Evolutionary conservation across 2,329 filamentous ascomycete genomes (phyloP).

Genomic region (Nannizziopsis barbatae): DNA sequence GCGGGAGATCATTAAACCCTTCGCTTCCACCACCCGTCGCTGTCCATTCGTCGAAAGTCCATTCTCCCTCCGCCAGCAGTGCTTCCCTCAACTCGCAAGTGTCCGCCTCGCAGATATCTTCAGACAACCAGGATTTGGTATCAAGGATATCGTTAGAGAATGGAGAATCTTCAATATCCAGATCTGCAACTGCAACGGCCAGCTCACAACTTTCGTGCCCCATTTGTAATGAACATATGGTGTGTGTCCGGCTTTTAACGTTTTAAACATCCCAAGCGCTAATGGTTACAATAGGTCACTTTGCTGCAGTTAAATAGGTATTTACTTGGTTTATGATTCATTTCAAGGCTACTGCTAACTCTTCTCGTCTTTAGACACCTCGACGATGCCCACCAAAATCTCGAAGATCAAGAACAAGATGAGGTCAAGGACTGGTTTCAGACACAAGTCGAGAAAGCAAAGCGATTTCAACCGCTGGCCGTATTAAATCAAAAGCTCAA

Average conservation of each 20-base stretch:
- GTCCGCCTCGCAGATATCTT: constrained; percentile 59
- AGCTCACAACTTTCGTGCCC: constrained; percentile 71
- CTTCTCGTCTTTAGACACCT: constrained; percentile 47
- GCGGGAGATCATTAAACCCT: constrained; percentile 68
- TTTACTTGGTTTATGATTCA: constrained; percentile 8
- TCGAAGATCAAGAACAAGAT: constrained; percentile 78
- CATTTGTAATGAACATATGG: constrained; percentile 99
- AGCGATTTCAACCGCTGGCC: constrained; percentile 81
- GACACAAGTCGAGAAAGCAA: constrained; percentile 84
- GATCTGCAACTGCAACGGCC: constrained; percentile 43
- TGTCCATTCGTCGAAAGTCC: constrained; percentile 30
- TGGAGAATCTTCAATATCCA: constrained; percentile 38
- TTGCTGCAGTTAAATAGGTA: constrained; percentile 80
- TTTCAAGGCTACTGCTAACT: constrained; percentile 8
- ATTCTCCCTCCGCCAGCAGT: constrained; percentile 60
- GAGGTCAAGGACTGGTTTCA: constrained; percentile 97
- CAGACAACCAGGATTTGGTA: constrained; percentile 64
- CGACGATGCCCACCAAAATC: constrained; percentile 80
- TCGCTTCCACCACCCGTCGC: constrained; percentile 36
- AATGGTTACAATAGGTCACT: constrained; percentile 53
- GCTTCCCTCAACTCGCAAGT: constrained; percentile 65
- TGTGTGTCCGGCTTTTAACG: constrained; percentile 31
- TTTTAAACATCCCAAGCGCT: background rate
- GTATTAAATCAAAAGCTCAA: constrained; percentile 89
- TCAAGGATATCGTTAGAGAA: constrained; percentile 66